A percentile compares a stretch with the other conserved stretches of the same genome.
phyloP scores from a whole-genome alignment of 2,329 filamentous ascomycete genomes.

The Hymenoscyphus fraxineus region DNA sequence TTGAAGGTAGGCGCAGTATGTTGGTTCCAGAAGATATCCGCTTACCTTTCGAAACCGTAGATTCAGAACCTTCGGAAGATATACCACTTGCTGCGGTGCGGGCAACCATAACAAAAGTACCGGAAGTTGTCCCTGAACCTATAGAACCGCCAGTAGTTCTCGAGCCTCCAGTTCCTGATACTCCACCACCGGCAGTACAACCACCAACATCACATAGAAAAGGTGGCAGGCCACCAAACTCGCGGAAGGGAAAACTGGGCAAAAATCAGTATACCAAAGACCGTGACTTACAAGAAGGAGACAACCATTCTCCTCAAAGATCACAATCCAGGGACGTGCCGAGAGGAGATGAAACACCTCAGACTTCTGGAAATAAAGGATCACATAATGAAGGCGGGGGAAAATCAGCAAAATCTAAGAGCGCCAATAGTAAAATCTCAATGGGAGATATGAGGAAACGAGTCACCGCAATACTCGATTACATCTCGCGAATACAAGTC shows the following conservation, averaged over 20 bases:
- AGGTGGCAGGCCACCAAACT: conserved; percentile 56
- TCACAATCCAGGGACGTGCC: conserved; percentile 45
- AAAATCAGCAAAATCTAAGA: conserved; percentile 33
- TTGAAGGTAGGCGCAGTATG: conserved; percentile 59
- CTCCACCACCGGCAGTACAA: conserved; percentile 41
- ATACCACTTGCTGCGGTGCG: conserved; percentile 46
- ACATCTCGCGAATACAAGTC: conserved; percentile 83
- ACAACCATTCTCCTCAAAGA: conserved; percentile 52
- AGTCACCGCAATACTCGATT: conserved; percentile 80
- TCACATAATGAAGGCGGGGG: conserved; percentile 36
- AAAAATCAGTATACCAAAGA: conserved; percentile 83
- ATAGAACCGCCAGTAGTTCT: conserved; percentile 44
- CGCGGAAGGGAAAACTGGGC: conserved; percentile 63
- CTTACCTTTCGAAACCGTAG: conserved; percentile 42
- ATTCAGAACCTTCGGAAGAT: conserved; percentile 71
- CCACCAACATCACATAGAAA: conserved; percentile 55
- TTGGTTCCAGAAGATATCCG: conserved; percentile 14
- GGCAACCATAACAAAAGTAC: conserved; percentile 22
- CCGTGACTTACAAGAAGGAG: conserved; percentile 51
- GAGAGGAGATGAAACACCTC: conserved; percentile 46
- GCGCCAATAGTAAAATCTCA: conserved; percentile 58
- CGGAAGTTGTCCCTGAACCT: conserved; percentile 28
- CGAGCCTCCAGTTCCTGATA: conserved; percentile 45
- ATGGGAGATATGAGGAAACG: conserved; percentile 87
- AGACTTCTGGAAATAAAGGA: conserved; percentile 39